Evolutionary conservation across 192 early-diverging fungal species (phyloP).

Genomic region (Dispira simplex): DNA sequence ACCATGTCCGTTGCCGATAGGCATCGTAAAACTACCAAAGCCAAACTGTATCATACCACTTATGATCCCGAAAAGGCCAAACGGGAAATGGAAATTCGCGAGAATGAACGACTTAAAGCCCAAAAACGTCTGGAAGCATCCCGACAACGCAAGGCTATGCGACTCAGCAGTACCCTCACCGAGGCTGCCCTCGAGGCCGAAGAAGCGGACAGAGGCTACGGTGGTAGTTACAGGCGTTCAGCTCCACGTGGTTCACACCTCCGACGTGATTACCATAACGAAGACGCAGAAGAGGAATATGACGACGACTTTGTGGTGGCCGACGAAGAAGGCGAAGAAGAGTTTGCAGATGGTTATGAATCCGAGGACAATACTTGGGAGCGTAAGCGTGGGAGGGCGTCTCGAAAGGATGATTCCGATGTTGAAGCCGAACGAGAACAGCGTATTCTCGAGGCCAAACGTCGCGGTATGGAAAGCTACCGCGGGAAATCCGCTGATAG

Average conservation of each 20-base stretch:
- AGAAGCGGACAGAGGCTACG: slow-evolving; percentile 14
- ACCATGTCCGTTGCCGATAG: slow-evolving; percentile 45
- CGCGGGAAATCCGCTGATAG: neutral
- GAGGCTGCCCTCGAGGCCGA: slow-evolving; percentile 19
- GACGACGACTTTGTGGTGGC: slow-evolving; percentile 37
- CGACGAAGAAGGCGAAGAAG: slow-evolving; percentile 34
- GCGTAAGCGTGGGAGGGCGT: neutral
- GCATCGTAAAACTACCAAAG: slow-evolving; percentile 44
- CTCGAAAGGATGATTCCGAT: slow-evolving; percentile 6
- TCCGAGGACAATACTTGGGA: slow-evolving; percentile 9
- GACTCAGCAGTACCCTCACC: slow-evolving; percentile 16
- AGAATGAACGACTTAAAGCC: slow-evolving; percentile 39
- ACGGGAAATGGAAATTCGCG: slow-evolving; percentile 38
- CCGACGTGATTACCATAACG: neutral
- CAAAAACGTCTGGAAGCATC: slow-evolving; percentile 31
- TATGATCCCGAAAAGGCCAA: slow-evolving; percentile 52
- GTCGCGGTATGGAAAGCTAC: slow-evolving; percentile 6
- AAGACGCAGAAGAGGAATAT: slow-evolving; percentile 13
- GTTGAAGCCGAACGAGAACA: slow-evolving; percentile 12
- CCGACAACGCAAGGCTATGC: slow-evolving; percentile 17
- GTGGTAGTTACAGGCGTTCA: neutral
- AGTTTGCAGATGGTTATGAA: slow-evolving; percentile 22
- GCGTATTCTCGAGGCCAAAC: slow-evolving; percentile 7
- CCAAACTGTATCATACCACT: slow-evolving; percentile 44
- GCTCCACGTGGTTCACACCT: neutral